These are phyloP conservation scores for Leccinum variicolor DNA, from an alignment of 768 basidiomycete species.

Conservation along the genomic window DNA sequence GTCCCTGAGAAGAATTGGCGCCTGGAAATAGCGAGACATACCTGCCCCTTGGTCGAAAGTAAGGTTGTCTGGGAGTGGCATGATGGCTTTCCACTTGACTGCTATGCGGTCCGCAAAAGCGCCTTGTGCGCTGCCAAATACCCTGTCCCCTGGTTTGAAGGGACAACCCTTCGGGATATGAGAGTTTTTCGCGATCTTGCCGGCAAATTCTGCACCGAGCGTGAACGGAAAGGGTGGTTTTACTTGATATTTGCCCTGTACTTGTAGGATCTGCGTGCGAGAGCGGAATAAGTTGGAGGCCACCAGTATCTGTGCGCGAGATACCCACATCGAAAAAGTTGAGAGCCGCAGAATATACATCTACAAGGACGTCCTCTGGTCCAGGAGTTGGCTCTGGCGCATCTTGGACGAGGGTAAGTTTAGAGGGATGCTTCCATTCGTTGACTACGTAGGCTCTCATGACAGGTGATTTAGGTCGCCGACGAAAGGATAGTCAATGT, in stretches of 20 bases:
- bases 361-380: conserved; percentile 61
- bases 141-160: conserved; percentile 78
- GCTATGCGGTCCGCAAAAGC: conserved; percentile 76
- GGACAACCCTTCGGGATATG: conserved; percentile 78
- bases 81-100: conserved; percentile 45
- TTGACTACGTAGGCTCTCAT: conserved; percentile 83
- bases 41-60: conserved; percentile 85
- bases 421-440: conserved; percentile 65
- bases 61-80: conserved; percentile 72
- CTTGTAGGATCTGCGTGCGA: conserved; percentile 64
- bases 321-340: conserved; percentile 71
- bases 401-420: conserved; percentile 50
- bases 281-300: background rate
- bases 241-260: conserved; percentile 85
- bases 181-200: conserved; percentile 63
- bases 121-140: conserved; percentile 83
- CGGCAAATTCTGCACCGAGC: conserved; percentile 84
- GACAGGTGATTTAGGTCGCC: background rate
- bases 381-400: conserved; percentile 54
- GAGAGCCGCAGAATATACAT: conserved; percentile 70
- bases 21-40: conserved; percentile 27
- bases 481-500: background rate
- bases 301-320: conserved; percentile 10
- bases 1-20: background rate
- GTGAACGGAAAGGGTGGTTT: conserved; percentile 85